These are phyloP conservation scores for Staphylotrichum longicolle DNA, from an alignment of 495 filamentous ascomycete genomes.

Conservation along the genomic window DNA sequence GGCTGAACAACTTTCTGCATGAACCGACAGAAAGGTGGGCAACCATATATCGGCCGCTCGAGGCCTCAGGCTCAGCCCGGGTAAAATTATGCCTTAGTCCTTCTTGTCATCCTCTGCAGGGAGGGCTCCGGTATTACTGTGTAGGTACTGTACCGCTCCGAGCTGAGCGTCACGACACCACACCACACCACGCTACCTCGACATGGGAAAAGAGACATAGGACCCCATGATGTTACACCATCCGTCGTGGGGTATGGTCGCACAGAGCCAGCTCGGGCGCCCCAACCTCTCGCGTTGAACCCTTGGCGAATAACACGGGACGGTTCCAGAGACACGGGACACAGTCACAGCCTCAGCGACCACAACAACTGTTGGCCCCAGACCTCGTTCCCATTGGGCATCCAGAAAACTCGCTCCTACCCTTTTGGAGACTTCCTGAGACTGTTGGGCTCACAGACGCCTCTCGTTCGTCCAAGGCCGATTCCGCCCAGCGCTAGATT, in stretches of 20 bases:
- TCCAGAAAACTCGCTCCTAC: not conserved
- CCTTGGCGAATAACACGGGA: slow-evolving; percentile 6
- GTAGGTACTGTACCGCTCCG: not conserved
- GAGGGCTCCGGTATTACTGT: no score
- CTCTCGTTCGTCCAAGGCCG: not conserved
- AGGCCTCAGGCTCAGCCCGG: not conserved
- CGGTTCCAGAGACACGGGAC: not conserved
- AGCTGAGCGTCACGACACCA: not conserved
- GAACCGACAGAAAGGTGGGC: not conserved
- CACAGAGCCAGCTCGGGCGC: not conserved
- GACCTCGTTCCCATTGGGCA: not conserved
- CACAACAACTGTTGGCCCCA: not conserved
- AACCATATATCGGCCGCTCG: slow-evolving; percentile 1
- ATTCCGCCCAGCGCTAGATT: not conserved
- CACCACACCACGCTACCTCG: not conserved
- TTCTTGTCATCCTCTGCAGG: no score
- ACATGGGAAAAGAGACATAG: not conserved
- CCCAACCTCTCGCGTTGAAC: not conserved
- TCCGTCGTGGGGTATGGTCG: not conserved
- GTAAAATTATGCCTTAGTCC: slow-evolving; percentile 4
- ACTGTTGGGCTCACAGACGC: not conserved
- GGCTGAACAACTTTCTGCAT: no score
- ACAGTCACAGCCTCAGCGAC: slow-evolving; percentile 5
- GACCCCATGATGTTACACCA: not conserved
- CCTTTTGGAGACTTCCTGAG: not conserved